phyloP scores from a whole-genome alignment of 148 eudicot species.

The Rhododendron simsii region DNA sequence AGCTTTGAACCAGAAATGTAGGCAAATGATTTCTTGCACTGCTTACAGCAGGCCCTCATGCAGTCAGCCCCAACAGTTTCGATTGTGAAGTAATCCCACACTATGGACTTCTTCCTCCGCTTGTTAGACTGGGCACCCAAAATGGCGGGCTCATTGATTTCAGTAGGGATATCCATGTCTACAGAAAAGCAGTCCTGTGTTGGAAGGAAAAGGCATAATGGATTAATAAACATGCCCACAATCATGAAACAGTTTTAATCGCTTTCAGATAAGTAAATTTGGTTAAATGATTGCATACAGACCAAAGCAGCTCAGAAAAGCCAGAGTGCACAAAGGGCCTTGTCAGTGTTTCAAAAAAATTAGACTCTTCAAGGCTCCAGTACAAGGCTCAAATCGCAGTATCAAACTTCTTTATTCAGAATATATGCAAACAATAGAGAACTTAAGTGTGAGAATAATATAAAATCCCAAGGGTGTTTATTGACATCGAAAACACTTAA shows the following conservation, averaged over 20 bases:
- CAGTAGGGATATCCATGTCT: constrained; percentile 25
- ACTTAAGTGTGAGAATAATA: not conserved
- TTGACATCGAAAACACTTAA: not conserved
- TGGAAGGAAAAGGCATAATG: not conserved
- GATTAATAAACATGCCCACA: not conserved
- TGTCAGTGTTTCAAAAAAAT: not conserved
- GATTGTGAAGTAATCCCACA: constrained; percentile 80
- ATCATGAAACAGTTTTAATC: not conserved
- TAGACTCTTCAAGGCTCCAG: not conserved
- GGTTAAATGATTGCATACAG: not conserved
- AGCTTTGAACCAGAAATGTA: constrained; percentile 64
- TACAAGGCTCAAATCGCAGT: not conserved
- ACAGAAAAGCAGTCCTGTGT: not conserved
- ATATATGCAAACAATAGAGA: not conserved
- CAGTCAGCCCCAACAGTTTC: constrained; percentile 42
- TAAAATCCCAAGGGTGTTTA: not conserved
- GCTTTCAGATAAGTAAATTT: not conserved
- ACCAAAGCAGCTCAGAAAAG: not conserved
- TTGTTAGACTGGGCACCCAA: constrained; percentile 37
- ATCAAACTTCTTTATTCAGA: not conserved
- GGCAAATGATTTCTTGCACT: constrained; percentile 81
- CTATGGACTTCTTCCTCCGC: constrained; percentile 73
- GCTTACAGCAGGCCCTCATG: constrained; percentile 66
- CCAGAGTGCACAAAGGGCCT: not conserved
- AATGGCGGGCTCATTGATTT: constrained; percentile 23